Percentiles rank a stretch among this genome's conserved stretches.
phyloP scores from a whole-genome alignment of 805 yeast species.

The Schwanniomyces vanrijiae region DNA sequence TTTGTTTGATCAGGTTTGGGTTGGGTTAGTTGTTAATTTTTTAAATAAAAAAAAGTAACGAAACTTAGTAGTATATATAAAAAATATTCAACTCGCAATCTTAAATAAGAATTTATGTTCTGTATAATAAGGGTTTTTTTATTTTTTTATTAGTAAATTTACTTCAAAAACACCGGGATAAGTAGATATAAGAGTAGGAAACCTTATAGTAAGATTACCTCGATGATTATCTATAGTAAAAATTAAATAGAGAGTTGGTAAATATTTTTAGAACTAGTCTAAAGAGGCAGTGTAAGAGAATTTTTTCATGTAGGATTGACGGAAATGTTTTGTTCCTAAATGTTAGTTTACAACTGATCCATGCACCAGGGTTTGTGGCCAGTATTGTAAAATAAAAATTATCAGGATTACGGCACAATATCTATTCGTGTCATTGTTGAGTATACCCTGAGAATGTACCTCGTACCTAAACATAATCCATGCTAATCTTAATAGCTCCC shows the following conservation, averaged over 20 bases:
- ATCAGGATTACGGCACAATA: neutral
- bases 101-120: neutral
- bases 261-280: neutral
- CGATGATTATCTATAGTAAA: neutral
- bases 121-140: neutral
- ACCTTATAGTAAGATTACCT: no score
- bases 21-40: neutral
- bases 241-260: neutral
- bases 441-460: neutral
- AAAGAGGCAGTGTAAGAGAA: neutral
- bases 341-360: neutral
- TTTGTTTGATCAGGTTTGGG: neutral
- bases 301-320: neutral
- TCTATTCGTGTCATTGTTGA: neutral
- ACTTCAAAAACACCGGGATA: neutral
- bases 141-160: neutral
- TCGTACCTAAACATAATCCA: neutral
- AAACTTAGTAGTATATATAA: neutral
- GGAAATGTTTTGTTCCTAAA: neutral
- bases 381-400: no score
- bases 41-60: neutral
- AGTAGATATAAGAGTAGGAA: neutral
- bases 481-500: no score
- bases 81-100: slow-evolving; percentile 1
- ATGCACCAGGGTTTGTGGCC: neutral